Percentiles rank a stretch among this genome's conserved stretches.
These are phyloP conservation scores for Aspergillus ibericus DNA, from an alignment of 2,329 filamentous ascomycete genomes.

Conservation along the genomic window DNA sequence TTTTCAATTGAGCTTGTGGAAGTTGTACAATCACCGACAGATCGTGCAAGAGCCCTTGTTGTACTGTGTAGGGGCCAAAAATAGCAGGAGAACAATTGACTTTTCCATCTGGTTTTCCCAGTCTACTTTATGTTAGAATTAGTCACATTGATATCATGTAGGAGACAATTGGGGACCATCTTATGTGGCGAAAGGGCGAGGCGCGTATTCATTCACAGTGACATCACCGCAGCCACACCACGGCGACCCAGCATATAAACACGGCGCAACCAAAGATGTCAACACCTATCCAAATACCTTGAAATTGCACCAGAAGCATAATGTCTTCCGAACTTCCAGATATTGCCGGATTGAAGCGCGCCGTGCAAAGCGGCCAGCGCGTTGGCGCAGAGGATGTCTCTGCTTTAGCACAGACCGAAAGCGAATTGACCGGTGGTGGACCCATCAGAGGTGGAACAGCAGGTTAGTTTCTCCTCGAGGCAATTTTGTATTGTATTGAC, in stretches of 20 bases:
- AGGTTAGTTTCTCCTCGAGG: slow-evolving; percentile 20
- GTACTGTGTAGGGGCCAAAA: too few relatives aligned
- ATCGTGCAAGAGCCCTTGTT: too few relatives aligned
- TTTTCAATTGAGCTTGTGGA: too few relatives aligned
- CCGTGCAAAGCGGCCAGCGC: slow-evolving; percentile 32
- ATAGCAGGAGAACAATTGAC: too few relatives aligned
- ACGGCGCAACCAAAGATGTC: background rate
- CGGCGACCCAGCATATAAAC: background rate
- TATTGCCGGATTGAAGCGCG: slow-evolving; percentile 33
- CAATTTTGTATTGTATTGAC: background rate
- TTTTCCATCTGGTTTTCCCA: too few relatives aligned
- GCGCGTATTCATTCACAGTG: slow-evolving; percentile 1
- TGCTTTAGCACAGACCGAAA: slow-evolving; percentile 33
- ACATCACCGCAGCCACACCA: background rate
- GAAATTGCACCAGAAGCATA: background rate
- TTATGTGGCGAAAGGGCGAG: background rate
- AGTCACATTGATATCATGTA: background rate
- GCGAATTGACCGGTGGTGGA: slow-evolving; percentile 31
- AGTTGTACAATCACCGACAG: too few relatives aligned
- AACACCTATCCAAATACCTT: slow-evolving; percentile 7
- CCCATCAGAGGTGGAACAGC: slow-evolving; percentile 35
- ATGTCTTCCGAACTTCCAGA: slow-evolving; percentile 13
- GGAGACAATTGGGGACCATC: background rate
- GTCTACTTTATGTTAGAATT: too few relatives aligned
- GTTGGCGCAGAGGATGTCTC: slow-evolving; percentile 36